Base-by-base conservation (phyloP, 352 stramenopile genomes). In the Pythium volutum region DNA sequence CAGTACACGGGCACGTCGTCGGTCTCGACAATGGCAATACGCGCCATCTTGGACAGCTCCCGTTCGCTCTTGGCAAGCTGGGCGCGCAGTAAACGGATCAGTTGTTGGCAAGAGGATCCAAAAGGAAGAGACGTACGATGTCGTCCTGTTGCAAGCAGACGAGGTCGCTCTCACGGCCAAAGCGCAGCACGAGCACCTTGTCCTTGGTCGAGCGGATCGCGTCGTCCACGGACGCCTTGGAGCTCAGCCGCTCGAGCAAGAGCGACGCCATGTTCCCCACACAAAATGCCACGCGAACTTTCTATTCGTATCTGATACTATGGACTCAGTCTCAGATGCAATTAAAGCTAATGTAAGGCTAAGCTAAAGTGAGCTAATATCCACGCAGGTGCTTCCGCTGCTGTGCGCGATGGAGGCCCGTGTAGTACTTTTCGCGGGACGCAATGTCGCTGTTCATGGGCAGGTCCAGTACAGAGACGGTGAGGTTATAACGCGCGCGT, bases 61-160 rank as follows among this genome's bases (percentile, higher is more conserved):
- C 75, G 77, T 58, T 95, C 81, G 55, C 74, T 80, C 69, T 81
- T 89, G 47, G 76, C 74, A 50, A 95, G 69, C 87, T 95, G 65
- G n/a, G n/a, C n/a, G n/a, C 55, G 36, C 36, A 43, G 36, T 43
- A 43, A 43, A 7, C 2, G 14, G 14, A 22, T 22, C 18, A 43
- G 6, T 10, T 43, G 14, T 10, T 22, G 14, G 36, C 16, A 15
- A 42, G 16, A 20, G 36, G 16, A 16, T 42, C 16, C 11, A 15
- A 42, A 5, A 5, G 5, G 36, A 5, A 12, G 42, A 20, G 29
- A 66, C 75, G 57, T 71, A 94, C 87, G 29, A 96, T 80, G 49
- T 93, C 81, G 54, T 96, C 87, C 55, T 91, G 82, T 70, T 93
- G 84, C 67, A 94, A 72, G 64, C 87, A 96, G 10, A 84, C 76